Conservation (phyloP, 2,329 filamentous ascomycete genomes). For the Diaporthe nobilis region DNA sequence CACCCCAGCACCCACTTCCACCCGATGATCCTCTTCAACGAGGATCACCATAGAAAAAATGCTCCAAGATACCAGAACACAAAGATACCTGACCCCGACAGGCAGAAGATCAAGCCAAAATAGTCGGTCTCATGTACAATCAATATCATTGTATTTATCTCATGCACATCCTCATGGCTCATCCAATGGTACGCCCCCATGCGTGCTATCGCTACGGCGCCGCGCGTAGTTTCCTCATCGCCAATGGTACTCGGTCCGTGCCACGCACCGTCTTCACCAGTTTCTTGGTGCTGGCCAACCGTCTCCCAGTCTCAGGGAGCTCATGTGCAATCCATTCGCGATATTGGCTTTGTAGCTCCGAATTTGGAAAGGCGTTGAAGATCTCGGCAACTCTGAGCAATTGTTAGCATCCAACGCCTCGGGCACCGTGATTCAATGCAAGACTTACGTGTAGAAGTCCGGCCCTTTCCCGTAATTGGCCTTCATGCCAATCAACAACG, state of each 20-base stretch:
- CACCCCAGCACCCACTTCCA: constrained; percentile 94
- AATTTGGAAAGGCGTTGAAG: constrained; percentile 37
- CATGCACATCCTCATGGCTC: constrained; percentile 16
- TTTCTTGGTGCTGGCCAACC: constrained; percentile 20
- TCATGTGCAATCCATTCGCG: constrained; percentile 39
- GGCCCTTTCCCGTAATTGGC: constrained; percentile 75
- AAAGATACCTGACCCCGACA: constrained; percentile 33
- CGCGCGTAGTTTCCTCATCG: constrained; percentile 24
- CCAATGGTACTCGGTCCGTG: constrained; percentile 37
- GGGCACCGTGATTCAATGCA: neutral
- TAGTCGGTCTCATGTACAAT: constrained; percentile 35
- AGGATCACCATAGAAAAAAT: constrained; percentile 48
- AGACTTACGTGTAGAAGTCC: constrained; percentile 75
- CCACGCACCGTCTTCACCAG: constrained; percentile 36
- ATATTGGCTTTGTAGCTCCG: constrained; percentile 36
- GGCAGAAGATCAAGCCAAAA: constrained; percentile 32
- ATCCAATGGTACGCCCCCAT: neutral
- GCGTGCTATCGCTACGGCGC: constrained; percentile 12
- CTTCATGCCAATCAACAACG: constrained; percentile 77
- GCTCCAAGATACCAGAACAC: constrained; percentile 41
- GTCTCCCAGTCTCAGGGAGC: constrained; percentile 35
- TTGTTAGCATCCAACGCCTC: constrained; percentile 2
- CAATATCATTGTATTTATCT: constrained; percentile 33
- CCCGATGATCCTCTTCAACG: constrained; percentile 78
- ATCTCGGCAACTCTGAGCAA: constrained; percentile 34